Evolutionary conservation across 225 moss, liverwort and hornwort species (phyloP).

Genomic region (Sphagnum contortum): DNA sequence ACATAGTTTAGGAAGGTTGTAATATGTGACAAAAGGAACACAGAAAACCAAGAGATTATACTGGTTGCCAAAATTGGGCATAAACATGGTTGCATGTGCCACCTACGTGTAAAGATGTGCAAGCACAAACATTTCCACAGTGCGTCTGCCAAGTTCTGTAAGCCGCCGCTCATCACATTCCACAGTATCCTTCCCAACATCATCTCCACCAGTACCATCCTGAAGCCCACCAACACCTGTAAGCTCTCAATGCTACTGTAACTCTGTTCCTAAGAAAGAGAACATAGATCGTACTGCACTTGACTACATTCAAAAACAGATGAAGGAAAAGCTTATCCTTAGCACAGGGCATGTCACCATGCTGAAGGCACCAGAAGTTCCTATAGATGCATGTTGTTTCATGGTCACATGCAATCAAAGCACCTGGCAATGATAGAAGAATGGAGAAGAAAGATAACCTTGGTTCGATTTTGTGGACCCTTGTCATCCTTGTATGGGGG

Average conservation of each 20-base stretch:
- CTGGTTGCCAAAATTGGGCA: no score
- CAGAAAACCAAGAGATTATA: no score
- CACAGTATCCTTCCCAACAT: conserved; percentile 95
- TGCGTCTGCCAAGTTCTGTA: conserved; percentile 94
- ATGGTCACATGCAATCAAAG: no score
- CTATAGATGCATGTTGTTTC: no score
- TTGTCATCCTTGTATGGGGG: conserved; percentile 99
- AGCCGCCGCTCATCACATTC: conserved; percentile 93
- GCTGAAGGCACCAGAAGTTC: no score
- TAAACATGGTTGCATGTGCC: neutral
- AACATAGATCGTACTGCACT: no score
- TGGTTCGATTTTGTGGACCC: conserved; percentile 96
- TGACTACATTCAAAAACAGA: no score
- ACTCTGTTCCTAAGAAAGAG: neutral
- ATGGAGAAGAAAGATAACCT: conserved; percentile 30
- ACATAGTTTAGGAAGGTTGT: no score
- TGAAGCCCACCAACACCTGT: conserved; percentile 19
- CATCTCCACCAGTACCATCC: conserved; percentile 96
- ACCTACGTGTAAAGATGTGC: conserved; percentile 97
- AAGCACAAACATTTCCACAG: conserved; percentile 99
- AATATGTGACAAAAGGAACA: no score
- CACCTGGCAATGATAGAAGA: no score
- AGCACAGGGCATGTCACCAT: no score
- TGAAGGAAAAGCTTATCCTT: no score
- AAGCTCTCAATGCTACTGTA: neutral